Evolutionary conservation across 176 grass and related monocot species (phyloP).

Genomic region (Dactylis glomerata): DNA sequence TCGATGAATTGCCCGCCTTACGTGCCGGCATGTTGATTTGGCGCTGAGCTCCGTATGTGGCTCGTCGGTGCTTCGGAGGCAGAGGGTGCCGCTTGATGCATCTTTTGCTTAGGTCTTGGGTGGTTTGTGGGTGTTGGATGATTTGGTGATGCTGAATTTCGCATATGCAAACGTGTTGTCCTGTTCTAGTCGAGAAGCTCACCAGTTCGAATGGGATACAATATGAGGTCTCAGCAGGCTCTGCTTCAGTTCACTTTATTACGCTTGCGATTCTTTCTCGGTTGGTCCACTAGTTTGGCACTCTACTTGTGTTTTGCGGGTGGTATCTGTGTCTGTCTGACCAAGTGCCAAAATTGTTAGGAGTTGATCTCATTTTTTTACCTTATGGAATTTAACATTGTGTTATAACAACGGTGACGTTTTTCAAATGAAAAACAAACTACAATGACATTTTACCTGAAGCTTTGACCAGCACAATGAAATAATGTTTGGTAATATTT

Average conservation of each 20-base stretch:
- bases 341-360: background rate
- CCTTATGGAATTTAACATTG: background rate
- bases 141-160: background rate
- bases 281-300: background rate
- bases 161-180: background rate
- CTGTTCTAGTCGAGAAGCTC: background rate
- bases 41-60: background rate
- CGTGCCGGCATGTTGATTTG: background rate
- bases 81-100: background rate
- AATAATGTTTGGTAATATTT: background rate
- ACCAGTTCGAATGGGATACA: background rate
- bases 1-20: conserved; percentile 9
- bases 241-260: background rate
- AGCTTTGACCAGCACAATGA: background rate
- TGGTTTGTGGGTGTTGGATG: background rate
- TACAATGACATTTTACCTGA: background rate
- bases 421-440: background rate
- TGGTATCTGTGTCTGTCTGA: background rate
- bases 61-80: background rate
- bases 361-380: background rate
- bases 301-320: background rate
- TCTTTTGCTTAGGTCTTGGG: background rate
- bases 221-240: too few species aligned
- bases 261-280: background rate
- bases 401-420: background rate